Base-by-base conservation (phyloP, 129 eudicot species). In the Centaurea solstitialis region DNA sequence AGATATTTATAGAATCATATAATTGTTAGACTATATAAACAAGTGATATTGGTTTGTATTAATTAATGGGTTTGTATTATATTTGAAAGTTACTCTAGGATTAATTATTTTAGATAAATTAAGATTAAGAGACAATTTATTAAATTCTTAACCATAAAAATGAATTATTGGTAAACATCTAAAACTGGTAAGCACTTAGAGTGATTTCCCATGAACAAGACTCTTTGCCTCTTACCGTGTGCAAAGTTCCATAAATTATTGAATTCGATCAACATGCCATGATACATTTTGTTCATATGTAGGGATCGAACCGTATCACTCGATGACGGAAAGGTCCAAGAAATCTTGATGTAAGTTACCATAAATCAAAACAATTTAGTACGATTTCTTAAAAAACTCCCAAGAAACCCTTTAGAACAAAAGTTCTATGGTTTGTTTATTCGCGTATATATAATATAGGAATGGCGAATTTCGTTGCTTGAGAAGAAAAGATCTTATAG, bases 401-500 rank as follows among this genome's bases (percentile, higher is more conserved):
- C 18, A n/a, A n/a, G n/a, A 15, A 15, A 40, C 17, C 20, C 0
- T 53, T 53, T 7, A 41, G 30, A 39, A 4, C 40, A 13, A 33
- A 39, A 7, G 33, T 72, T 10, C 12, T 9, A 5, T 33, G 11
- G 37, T 40, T 73, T 74, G 23, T 64, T 21, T 9, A 30, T 30
- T 30, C 3, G 35, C 35, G 1, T n/a, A n/a, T n/a, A n/a, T 11
- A 8, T 62, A 33, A 75, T 45, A 73, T 40, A 79, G 86, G 24
- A 15, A 20, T 9, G 87, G 88, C 4, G 97, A 87, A 79, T 74
- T 76, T 75, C 94, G 94, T 57, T 85, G 88, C 86, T 39, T 92
- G 59, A 84, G 72, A 77, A 84, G 94, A 78, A 92, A 70, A 77
- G 94, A 86, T 81, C 79, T 92, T 66, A 68, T 92, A 47, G 81